A percentile compares a stretch with the other conserved stretches of the same genome.
These are phyloP conservation scores for Phytophthora idaei DNA, from an alignment of 352 stramenopile species.

Conservation along the genomic window DNA sequence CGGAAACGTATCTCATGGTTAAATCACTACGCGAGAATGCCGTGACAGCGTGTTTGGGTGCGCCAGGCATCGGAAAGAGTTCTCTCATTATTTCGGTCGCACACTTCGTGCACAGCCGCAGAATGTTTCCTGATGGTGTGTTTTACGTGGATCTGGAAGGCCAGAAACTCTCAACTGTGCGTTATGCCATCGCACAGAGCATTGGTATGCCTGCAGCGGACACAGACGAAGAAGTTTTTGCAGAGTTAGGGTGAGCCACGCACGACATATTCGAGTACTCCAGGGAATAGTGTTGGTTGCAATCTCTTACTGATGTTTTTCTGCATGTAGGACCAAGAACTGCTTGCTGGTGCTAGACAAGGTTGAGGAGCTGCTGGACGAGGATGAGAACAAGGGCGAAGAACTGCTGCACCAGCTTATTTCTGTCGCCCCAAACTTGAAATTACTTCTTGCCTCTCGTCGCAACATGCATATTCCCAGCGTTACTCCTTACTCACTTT, in stretches of 20 bases:
- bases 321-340: constrained; percentile 51
- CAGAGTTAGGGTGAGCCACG: constrained; percentile 57
- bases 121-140: constrained; percentile 80
- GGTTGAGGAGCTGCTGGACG: constrained; percentile 77
- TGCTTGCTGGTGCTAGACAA: constrained; percentile 83
- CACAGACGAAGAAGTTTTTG: constrained; percentile 81
- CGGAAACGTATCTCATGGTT: constrained; percentile 81
- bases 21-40: constrained; percentile 76
- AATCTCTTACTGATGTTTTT: constrained; percentile 8
- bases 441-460: constrained; percentile 71
- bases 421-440: constrained; percentile 68
- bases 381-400: constrained; percentile 76
- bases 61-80: constrained; percentile 81
- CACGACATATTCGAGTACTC: not conserved
- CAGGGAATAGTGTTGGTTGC: not conserved
- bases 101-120: constrained; percentile 79
- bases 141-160: constrained; percentile 88
- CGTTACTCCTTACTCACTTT: constrained; percentile 79
- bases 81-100: constrained; percentile 83
- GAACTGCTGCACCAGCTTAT: constrained; percentile 75
- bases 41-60: constrained; percentile 74
- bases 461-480: constrained; percentile 79
- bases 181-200: constrained; percentile 81
- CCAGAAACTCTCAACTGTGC: constrained; percentile 78
- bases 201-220: constrained; percentile 77